Conservation (phyloP, 2,329 filamentous ascomycete species). For the Sarocladium brachiariae region DNA sequence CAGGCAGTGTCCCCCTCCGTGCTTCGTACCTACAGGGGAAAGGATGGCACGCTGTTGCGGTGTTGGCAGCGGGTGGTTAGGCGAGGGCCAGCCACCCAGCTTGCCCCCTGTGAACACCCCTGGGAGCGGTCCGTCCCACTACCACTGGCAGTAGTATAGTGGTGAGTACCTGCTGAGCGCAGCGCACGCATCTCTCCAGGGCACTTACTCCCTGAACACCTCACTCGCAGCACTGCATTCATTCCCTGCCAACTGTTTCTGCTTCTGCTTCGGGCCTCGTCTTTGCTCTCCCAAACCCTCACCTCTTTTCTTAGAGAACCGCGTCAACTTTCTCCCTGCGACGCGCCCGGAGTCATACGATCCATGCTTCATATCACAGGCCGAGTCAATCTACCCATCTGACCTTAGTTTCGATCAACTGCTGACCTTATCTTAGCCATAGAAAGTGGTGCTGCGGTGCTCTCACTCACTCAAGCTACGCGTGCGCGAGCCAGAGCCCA, state of each 20-base stretch:
- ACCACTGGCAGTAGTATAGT: too few relatives aligned
- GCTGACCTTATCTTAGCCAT: conserved; percentile 6
- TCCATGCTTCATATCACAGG: conserved; percentile 6
- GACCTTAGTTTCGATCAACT: conserved; percentile 9
- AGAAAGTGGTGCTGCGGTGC: conserved; percentile 8
- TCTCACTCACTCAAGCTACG: conserved; percentile 13
- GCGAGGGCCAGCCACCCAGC: too few relatives aligned
- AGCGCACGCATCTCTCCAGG: too few relatives aligned
- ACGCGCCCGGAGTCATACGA: not conserved
- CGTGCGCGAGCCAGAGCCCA: not conserved
- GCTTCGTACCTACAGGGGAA: too few relatives aligned
- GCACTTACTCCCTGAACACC: too few relatives aligned
- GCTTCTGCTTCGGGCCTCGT: not conserved
- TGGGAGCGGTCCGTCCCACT: too few relatives aligned
- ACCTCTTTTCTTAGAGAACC: not conserved
- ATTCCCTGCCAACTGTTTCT: not conserved
- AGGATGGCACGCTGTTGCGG: too few relatives aligned
- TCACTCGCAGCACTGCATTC: too few relatives aligned
- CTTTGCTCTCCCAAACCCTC: not conserved
- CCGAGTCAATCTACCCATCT: conserved; percentile 11
- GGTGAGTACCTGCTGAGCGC: too few relatives aligned
- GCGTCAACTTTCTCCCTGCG: not conserved
- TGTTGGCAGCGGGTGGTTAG: too few relatives aligned
- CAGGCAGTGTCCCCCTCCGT: too few relatives aligned
- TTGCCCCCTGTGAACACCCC: too few relatives aligned